Base-by-base conservation (phyloP, 306 rosid species). In the Vigna trinervia region DNA sequence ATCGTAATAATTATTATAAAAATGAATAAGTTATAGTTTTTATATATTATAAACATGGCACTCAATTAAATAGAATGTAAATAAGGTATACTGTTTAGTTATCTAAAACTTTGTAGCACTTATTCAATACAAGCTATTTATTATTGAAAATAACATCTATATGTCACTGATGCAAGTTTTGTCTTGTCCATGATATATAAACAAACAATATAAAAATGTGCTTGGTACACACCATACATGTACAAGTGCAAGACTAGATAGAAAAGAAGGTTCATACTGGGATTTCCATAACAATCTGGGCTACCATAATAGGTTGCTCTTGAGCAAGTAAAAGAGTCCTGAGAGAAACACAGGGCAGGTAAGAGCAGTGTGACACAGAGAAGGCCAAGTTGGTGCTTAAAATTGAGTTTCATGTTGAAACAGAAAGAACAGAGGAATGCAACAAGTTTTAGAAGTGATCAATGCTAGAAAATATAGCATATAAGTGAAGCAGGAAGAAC, bases 261-360 rank as follows among this genome's bases (percentile, higher is more conserved):
- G 72, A 61, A 78, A 57, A 69, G 19, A 20, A 57, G 50, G 26
- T 0, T 59, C 48, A 17, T 90, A 95, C 99, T 80, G 75, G 97
- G 89, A 57, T 82, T 88, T 34, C 91, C 97, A 65, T 89, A 86
- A 85, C 94, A 89, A 71, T 95, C 96, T 20, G 97, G 96, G 82
- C 97, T 92, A 53, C 99, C 97, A 41, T 90, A 95, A 80, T 80
- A 95, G 53, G 99, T 89, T 78, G 97, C 92, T 76, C 99, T 88
- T 23, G 99, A 95, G 79, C 23, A 28, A 0, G 82, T 72, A 65
- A 83, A 92, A 28, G 85, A 69, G 85, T 75, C 89, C 59, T 88
- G 89, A 66, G 96, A 89, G 84, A 32, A 32, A 75, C 90, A 88
- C 10, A 85, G 39, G 20, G 71, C 75, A 67, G 96, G 94, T 58